Base-by-base conservation (phyloP, 495 filamentous ascomycete genomes). In the Echria macrotheca region DNA sequence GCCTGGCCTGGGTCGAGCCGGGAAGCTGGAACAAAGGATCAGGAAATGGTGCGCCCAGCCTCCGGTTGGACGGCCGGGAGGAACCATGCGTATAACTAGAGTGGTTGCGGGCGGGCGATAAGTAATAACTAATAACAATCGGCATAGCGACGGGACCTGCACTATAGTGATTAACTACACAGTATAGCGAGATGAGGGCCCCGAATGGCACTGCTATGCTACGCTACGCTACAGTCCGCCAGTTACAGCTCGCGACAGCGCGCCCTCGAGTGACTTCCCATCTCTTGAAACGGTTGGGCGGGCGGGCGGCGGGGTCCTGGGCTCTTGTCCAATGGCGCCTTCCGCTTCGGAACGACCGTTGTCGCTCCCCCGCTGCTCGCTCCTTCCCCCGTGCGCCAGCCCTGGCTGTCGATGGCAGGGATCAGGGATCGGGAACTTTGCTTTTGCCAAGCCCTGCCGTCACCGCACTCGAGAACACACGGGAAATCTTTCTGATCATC, bases 351-450 rank as follows among this genome's bases (percentile, higher is more conserved):
- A 44, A 47, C 19, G 25, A 23, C 21, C 31, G 14, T 33, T 33
- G 15, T 39, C 14, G 22, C 52, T 54, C 45, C 52, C 52, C 52
- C 52, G 52, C 52, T 37, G 44, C 38, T 21, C 40, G 38, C 33
- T 49, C 10, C 29, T 3, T 17, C 18, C 12, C 28, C 22, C 8
- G 11, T 10, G 14, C 28, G 3, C 17, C 24, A 14, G 14, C 12
- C 26, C 32, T 15, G 24, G 22, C 28, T 17, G 14, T 11, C 5
- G 11, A 26, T 10, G 31, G 26, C 52, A 55, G 40, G 52, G 52
- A 50, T 47, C 52, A 50, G 23, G 52, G 52, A 24, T 44, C 17
- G 22, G 31, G 14, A 12, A 26, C 15, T 23, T 12, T 39, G 33
- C 35, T 26, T 21, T 35, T 22, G 38, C 48, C 39, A 50, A 48